phyloP scores from a whole-genome alignment of 768 basidiomycete species.

The Termitomyces sp. region DNA sequence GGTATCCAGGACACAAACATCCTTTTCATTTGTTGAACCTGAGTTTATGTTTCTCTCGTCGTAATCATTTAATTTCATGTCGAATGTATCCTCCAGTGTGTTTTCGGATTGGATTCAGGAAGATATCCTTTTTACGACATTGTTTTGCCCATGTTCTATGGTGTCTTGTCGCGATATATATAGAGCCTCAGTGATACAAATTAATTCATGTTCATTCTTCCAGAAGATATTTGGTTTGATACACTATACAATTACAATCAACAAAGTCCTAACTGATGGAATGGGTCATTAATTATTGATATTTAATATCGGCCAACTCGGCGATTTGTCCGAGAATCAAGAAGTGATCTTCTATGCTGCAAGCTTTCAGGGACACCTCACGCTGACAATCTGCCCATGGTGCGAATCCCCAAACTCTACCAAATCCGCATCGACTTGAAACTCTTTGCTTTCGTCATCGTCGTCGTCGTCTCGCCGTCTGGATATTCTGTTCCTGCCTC shows the following conservation, averaged over 20 bases:
- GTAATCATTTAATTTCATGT: neutral
- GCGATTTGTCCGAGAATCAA: neutral
- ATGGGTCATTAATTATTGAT: neutral
- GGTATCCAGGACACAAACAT: conserved; percentile 27
- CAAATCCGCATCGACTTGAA: conserved; percentile 2
- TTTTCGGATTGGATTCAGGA: neutral
- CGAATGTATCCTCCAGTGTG: neutral
- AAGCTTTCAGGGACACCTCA: conserved; percentile 32
- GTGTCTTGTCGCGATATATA: neutral
- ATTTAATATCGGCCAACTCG: neutral
- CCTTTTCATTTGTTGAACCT: conserved; percentile 30
- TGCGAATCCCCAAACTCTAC: conserved; percentile 56
- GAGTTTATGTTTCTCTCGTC: neutral
- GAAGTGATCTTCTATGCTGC: neutral
- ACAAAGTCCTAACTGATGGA: neutral
- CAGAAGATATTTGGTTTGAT: neutral
- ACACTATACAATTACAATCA: neutral
- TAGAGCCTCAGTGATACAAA: neutral
- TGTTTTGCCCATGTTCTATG: neutral
- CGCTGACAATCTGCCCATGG: conserved; percentile 43
- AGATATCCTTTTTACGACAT: neutral
- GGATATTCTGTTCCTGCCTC: neutral
- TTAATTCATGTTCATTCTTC: neutral
- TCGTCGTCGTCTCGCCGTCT: conserved; percentile 14
- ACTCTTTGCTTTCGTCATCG: conserved; percentile 5